Evolutionary conservation across 805 yeast species (phyloP), one percentile per base, ranked within the genome.

Genomic region (Sugiyamaella floridensis): DNA sequence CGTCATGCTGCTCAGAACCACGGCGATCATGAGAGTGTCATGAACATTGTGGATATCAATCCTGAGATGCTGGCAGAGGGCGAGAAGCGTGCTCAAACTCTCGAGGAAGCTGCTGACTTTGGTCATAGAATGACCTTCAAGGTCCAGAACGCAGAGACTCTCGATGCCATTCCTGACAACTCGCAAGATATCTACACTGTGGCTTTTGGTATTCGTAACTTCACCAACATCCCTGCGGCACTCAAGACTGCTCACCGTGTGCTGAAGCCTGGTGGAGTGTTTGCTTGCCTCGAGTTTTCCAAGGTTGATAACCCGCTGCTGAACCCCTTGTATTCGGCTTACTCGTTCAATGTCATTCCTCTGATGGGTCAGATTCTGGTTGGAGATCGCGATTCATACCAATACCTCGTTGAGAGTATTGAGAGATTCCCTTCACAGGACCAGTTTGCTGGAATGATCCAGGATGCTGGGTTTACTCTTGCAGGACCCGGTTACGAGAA

Each of bases 31-130:
- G 74, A 76, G 56, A 81, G 89, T 34, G 81, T 83, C 22, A 93
- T 93, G 93, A 88, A 90, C 8, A 81, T 93, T 47, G 95, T 89
- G 4, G 99, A 93, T 70, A 93, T 93, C 71, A 93, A 93, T 67
- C 82, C 96, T 3, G 97, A 93, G 67, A 93, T 93, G 99, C 78
- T 93, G 63, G 80, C 76, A 45, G 99, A 93, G 73, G 99, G 99
- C 54, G 85, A 85, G 61, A 77, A 81, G 63, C 79, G 99, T 66
- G 83, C 82, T 52, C 66, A 77, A 59, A 71, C 75, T 11, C 37
- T 32, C 9, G 63, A 67, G 19, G 74, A 83, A 37, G 75, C 75
- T 51, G 84, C 85, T 73, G 79, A 81, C 57, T 84, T 84, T 53
- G 77, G 74, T 18, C 40, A 57, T 8, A 77, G 99, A 60, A 84